phyloP scores from a whole-genome alignment of 345 rosid species.

The Kandelia obovata region DNA sequence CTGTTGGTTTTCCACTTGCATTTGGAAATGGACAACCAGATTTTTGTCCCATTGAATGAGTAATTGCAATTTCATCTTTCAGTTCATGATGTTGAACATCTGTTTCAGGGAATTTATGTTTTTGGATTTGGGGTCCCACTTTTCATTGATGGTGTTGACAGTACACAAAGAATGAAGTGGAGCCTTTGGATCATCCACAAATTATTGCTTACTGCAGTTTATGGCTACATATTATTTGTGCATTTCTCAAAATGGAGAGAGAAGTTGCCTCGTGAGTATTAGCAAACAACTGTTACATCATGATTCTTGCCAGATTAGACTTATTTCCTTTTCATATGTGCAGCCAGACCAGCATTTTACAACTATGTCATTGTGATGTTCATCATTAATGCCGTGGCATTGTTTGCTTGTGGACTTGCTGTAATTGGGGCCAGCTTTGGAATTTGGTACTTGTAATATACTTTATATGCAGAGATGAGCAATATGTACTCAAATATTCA shows the following conservation, averaged over 20 bases:
- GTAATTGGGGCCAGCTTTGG: constrained; percentile 38
- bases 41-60: too few species aligned
- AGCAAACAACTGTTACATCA: neutral
- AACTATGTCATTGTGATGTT: constrained; percentile 38
- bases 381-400: constrained; percentile 18
- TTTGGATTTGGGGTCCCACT: constrained; percentile 39
- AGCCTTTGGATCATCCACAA: constrained; percentile 38
- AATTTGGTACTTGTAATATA: constrained; percentile 26
- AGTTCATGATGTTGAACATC: neutral
- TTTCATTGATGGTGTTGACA: constrained; percentile 27
- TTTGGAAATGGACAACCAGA: too few species aligned
- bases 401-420: constrained; percentile 33
- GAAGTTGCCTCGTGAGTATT: constrained; percentile 40
- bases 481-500: neutral
- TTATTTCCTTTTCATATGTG: constrained; percentile 4
- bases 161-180: constrained; percentile 31
- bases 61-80: neutral
- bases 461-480: neutral
- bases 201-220: constrained; percentile 31
- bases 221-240: constrained; percentile 39
- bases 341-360: constrained; percentile 45
- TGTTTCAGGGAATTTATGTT: constrained; percentile 35
- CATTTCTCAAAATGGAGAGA: constrained; percentile 44
- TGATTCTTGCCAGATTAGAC: neutral
- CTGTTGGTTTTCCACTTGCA: too few species aligned